Conservation (phyloP, 2,329 filamentous ascomycete species). For the Colletotrichum sp. region DNA sequence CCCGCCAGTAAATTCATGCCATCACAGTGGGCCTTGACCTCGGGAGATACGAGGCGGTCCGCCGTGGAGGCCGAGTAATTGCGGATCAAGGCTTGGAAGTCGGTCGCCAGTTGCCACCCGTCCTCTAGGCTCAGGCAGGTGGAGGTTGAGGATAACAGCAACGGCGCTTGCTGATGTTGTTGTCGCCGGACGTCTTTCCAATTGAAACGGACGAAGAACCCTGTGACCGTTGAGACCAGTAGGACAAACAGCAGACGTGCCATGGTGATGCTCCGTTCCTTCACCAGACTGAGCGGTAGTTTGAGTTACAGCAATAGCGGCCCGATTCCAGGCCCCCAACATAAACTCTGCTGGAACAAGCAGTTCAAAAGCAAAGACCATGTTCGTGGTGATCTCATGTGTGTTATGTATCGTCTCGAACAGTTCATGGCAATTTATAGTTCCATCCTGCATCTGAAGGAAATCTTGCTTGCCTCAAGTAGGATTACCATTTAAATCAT, state of each 20-base stretch:
- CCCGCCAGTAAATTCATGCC: neutral
- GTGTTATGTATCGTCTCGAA: too few species aligned
- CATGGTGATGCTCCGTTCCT: neutral
- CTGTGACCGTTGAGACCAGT: neutral
- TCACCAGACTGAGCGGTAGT: too few species aligned
- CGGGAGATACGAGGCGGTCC: neutral
- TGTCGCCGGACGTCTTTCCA: neutral
- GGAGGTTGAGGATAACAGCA: neutral
- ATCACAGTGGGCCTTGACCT: neutral
- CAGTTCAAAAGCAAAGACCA: too few species aligned
- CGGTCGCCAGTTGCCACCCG: neutral
- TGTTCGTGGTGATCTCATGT: too few species aligned
- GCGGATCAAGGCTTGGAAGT: neutral
- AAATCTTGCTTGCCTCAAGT: neutral
- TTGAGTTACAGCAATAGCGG: too few species aligned
- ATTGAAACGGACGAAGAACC: neutral
- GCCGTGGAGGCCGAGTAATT: neutral
- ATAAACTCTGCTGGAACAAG: too few species aligned
- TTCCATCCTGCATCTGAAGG: neutral
- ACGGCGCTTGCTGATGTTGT: neutral
- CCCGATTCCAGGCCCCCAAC: too few species aligned
- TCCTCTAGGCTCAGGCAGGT: neutral
- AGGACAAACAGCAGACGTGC: neutral
- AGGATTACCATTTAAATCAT: too few species aligned
- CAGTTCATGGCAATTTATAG: neutral